Evolutionary conservation across 768 basidiomycete species (phyloP).

Genomic region (Auricularia heimuer): DNA sequence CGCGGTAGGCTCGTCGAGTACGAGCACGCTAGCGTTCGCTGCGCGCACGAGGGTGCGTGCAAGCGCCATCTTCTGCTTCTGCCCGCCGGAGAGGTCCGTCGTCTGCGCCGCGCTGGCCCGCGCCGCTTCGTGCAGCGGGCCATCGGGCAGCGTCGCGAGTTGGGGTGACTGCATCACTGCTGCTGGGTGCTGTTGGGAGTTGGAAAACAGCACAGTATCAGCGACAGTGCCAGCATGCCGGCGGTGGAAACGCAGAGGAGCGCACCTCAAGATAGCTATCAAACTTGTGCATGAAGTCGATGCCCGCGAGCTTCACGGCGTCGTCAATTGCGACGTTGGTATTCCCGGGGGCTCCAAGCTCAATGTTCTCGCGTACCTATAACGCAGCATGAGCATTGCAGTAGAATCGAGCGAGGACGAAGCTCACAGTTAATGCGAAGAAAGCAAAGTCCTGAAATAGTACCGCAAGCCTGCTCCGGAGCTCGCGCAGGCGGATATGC

Average conservation of each 20-base stretch:
- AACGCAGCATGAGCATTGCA: neutral
- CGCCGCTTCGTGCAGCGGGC: neutral
- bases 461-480: conserved; percentile 32
- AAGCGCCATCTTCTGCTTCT: conserved; percentile 68
- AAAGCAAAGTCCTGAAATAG: conserved; percentile 32
- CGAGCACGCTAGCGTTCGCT: conserved; percentile 41
- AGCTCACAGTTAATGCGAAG: conserved; percentile 24
- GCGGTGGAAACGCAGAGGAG: neutral
- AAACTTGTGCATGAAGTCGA: neutral
- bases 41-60: conserved; percentile 28
- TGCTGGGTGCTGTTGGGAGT: neutral
- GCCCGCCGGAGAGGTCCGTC: conserved; percentile 53
- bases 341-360: conserved; percentile 22
- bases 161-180: neutral
- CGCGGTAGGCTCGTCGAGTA: conserved; percentile 55
- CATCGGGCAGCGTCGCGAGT: neutral
- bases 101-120: neutral
- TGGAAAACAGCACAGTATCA: neutral
- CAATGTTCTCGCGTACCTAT: conserved; percentile 31
- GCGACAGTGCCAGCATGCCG: no score
- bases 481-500: conserved; percentile 20
- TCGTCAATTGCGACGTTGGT: conserved; percentile 17
- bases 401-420: neutral
- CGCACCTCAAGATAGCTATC: neutral
- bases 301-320: neutral